Base-by-base conservation (phyloP, 2,329 filamentous ascomycete species). In the Cladophialophora exuberans region DNA sequence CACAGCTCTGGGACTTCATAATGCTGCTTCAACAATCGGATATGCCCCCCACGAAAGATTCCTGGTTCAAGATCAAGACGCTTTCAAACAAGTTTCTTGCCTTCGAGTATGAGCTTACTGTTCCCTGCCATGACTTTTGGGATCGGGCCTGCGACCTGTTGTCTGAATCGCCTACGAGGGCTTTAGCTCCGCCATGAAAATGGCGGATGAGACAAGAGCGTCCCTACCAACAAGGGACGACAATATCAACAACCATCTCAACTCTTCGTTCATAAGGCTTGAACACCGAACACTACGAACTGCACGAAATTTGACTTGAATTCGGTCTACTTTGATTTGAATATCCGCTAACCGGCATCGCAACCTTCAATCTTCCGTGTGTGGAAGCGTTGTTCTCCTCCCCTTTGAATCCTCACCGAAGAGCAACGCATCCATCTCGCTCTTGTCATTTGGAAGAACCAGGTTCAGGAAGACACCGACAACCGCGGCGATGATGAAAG, bases 401-500 rank as follows among this genome's bases (percentile, higher is more conserved):
- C 56, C 52, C 18, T 48, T 43, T 1, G 56, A 59, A 31, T 56
- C 41, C 2, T 30, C 39, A 18, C 44, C 52, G 22, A 48, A 48
- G 47, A 59, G 25, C 38, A 57, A 42, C 4, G 50, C 23, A 15
- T 60, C 57, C 57, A 60, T 54, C 41, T 41, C 46, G 20, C 57
- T 60, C 49, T 47, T 57, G 26, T 60, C 57, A 10, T 55, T 48
- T 4, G 57, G 57, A 2, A 61, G 39, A 22, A 65, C 54, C 15
- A 64, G 33, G 53, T 69, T 69, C 57, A 69, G 20, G 6, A 67
- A 41, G 1, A 69, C 65, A 3, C 65, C 65, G 18, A 69, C 61
- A 1, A 69, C 63, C 1, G 67, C 67, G 2, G 67, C 60, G 23
- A 69, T 65, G 33, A 67, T 67, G 45, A 68, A 68, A 1, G 65